Base-by-base conservation (phyloP, 2,329 filamentous ascomycete species). In the Lasiodiplodia theobromae region DNA sequence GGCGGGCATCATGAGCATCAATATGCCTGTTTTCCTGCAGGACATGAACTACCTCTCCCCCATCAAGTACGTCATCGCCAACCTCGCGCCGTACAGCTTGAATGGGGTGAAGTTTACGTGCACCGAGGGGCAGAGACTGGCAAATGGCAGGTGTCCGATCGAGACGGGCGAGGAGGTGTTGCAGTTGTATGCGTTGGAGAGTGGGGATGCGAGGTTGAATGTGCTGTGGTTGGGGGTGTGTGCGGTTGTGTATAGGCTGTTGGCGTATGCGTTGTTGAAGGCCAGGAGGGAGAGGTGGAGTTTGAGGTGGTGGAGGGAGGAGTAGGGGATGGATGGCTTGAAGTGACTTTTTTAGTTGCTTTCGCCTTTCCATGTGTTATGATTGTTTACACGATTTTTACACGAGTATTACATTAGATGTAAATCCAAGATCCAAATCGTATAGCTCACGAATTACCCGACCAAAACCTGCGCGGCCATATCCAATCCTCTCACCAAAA, bases 1-100 rank as follows among this genome's bases (percentile, higher is more conserved):
- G 85, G 86, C 87, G 0, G 91, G 91, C 0, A 83, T 93, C 40
- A 86, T 94, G 77, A 91, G 88, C 68, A 89, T 93, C 71, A 81
- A 89, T 72, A 89, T 93, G 81, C 90, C 91, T 1, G 73, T 77
- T 3, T 86, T 93, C 18, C 86, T 93, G 57, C 82, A 88, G 71
- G 88, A 85, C 0, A 85, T 92, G 75, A 94, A 94, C 76, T 89
- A 92, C 76, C 84, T 94, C 57, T 89, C 86, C 1, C 92, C 92
- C 0, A 85, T 92, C 66, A 89, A 91, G 65, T 94, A 93, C 74
- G 85, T 87, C 0, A 84, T 90, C 3, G 87, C 87, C 0, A 91
- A 91, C 40, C 79, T 94, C 49, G 89, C 88, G 0, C 87, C 88
- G 0, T 93, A 89, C 71, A 88, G 88, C 0, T 78, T 94, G 40